phyloP scores from a whole-genome alignment of 176 grass and related monocot species.

The Typha latifolia region DNA sequence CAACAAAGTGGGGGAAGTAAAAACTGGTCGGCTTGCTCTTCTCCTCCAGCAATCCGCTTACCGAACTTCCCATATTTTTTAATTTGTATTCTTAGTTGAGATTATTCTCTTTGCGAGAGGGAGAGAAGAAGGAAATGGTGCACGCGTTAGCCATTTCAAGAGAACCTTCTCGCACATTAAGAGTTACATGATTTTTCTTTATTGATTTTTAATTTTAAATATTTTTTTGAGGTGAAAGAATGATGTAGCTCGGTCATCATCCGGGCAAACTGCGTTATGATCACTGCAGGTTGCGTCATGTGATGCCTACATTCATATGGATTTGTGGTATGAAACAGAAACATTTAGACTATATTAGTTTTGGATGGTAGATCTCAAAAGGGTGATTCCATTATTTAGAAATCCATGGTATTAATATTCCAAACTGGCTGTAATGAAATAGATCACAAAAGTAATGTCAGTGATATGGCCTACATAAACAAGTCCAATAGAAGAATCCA shows the following conservation, averaged over 20 bases:
- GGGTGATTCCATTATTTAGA: no score
- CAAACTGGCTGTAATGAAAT: no score
- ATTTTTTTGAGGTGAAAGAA: conserved; percentile 6
- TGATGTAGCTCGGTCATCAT: conserved; percentile 5
- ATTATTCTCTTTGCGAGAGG: conserved; percentile 24
- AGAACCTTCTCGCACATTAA: conserved; percentile 59
- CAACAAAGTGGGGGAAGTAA: conserved; percentile 15
- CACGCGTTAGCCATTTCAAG: conserved; percentile 43
- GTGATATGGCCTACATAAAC: no score
- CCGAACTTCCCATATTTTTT: conserved; percentile 28
- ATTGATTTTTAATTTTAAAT: conserved; percentile 21
- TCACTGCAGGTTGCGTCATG: conserved; percentile 24
- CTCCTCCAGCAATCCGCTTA: conserved; percentile 25
- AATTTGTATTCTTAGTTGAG: background rate
- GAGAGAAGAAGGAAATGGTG: conserved; percentile 45
- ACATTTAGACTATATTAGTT: background rate
- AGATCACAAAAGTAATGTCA: no score
- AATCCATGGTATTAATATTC: no score
- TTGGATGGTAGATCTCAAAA: background rate
- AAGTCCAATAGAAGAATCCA: no score
- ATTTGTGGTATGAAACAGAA: no score
- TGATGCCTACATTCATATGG: conserved; percentile 14
- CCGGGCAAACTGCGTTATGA: conserved; percentile 22
- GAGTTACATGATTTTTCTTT: conserved; percentile 1
- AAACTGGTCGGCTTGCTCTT: conserved; percentile 32